Conservation (phyloP, 495 filamentous ascomycete species). For the Aspergillus biplanus region DNA sequence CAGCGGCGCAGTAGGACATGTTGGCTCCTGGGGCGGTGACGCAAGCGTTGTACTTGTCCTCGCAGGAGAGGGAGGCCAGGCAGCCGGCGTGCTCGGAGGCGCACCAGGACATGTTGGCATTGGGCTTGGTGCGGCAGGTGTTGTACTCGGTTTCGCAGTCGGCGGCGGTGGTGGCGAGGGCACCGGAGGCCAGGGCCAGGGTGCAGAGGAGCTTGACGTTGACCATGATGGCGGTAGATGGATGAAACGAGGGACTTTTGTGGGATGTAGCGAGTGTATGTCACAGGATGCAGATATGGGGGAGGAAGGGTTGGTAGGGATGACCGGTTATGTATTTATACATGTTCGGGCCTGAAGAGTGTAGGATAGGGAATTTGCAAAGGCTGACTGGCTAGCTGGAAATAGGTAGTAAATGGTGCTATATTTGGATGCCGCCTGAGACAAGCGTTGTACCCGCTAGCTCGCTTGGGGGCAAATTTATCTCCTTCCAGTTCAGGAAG, state of each 20-base stretch:
- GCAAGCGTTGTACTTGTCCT: not conserved
- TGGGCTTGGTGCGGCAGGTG: not conserved
- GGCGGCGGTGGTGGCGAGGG: not conserved
- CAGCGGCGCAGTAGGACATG: not conserved
- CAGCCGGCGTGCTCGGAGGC: not conserved
- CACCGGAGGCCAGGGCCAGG: not conserved
- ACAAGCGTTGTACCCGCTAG: not conserved
- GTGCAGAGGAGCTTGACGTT: constrained; percentile 1
- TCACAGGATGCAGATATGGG: too few relatives aligned
- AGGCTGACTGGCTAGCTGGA: not conserved
- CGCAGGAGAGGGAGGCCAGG: not conserved
- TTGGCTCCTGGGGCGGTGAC: not conserved
- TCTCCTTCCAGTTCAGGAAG: not conserved
- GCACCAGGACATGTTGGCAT: not conserved
- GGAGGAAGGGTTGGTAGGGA: not conserved
- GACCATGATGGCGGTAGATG: not conserved
- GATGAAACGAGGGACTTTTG: not conserved
- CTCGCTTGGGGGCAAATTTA: not conserved
- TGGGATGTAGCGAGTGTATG: not conserved
- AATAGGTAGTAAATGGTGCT: not conserved
- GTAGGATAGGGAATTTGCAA: not conserved
- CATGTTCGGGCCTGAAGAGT: not conserved
- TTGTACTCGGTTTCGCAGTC: constrained; percentile 1
- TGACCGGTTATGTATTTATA: too few relatives aligned
- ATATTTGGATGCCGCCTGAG: not conserved